phyloP scores from a whole-genome alignment of 371 early-diverging fungal species.

The Mucor lusitanicus region DNA sequence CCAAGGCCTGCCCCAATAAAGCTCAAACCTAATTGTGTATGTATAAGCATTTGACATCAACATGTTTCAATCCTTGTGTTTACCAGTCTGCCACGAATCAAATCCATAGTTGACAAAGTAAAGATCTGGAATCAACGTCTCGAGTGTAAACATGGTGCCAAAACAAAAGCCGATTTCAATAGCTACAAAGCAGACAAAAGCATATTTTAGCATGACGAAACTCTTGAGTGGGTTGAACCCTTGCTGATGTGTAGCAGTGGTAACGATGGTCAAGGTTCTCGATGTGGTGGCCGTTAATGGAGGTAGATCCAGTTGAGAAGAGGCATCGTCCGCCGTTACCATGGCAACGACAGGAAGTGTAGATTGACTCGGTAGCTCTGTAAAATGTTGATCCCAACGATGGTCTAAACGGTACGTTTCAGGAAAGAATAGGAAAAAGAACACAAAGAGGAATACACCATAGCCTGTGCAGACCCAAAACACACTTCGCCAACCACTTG shows the following conservation, averaged over 20 bases:
- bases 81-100: constrained; percentile 50
- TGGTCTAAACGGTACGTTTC: constrained; percentile 67
- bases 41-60: not conserved
- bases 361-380: not conserved
- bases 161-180: constrained; percentile 22
- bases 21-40: constrained; percentile 30
- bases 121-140: constrained; percentile 44
- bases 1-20: constrained; percentile 48
- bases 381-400: constrained; percentile 15
- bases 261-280: not conserved
- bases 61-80: not conserved
- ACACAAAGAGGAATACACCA: constrained; percentile 54
- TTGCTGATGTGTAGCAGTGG: not conserved
- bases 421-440: constrained; percentile 64
- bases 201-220: constrained; percentile 6
- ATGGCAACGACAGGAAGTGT: not conserved
- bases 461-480: constrained; percentile 70
- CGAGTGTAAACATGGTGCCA: constrained; percentile 45
- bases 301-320: not conserved
- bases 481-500: constrained; percentile 60
- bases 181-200: constrained; percentile 14
- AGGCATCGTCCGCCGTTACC: not conserved
- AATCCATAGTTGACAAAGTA: constrained; percentile 38
- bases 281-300: not conserved
- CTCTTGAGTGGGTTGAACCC: constrained; percentile 32